Evolutionary conservation across 2,329 filamentous ascomycete genomes (phyloP).

Genomic region (Lithohypha guttulata): DNA sequence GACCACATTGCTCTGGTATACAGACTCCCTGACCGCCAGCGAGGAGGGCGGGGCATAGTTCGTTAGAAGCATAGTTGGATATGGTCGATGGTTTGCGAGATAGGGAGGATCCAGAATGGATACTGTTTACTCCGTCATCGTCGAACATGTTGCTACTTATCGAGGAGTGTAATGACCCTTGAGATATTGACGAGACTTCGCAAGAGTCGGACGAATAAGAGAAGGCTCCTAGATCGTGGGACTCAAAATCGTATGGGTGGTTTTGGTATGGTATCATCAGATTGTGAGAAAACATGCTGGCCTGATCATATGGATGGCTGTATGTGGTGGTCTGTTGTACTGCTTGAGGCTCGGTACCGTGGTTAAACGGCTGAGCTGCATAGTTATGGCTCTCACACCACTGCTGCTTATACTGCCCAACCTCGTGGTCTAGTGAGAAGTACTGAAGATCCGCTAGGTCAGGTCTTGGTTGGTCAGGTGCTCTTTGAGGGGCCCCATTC

Average conservation of each 20-base stretch:
- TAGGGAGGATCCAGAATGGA: conserved; percentile 2
- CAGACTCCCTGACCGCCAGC: conserved; percentile 20
- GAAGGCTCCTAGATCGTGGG: not conserved
- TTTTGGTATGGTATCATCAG: conserved; percentile 4
- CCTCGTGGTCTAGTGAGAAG: conserved; percentile 7
- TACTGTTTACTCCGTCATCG: conserved; percentile 2
- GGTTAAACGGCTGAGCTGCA: not conserved
- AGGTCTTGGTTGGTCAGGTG: conserved; percentile 1
- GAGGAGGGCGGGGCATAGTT: conserved; percentile 17
- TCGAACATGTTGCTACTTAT: conserved; percentile 7
- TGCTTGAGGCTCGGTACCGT: not conserved
- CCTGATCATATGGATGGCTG: not conserved
- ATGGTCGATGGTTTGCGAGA: conserved; percentile 3
- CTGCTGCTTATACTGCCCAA: conserved; percentile 3
- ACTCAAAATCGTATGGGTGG: conserved; percentile 8
- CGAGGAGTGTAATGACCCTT: conserved; percentile 7
- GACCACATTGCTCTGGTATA: conserved; percentile 18
- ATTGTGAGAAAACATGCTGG: conserved; percentile 5
- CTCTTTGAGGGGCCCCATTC: conserved; percentile 7
- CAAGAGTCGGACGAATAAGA: conserved; percentile 2
- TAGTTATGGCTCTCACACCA: conserved; percentile 8
- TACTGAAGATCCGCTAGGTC: not conserved
- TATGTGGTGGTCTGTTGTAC: not conserved
- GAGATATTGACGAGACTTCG: conserved; percentile 7
- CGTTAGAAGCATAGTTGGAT: conserved; percentile 1